These are phyloP conservation scores for Leccinum uliginosum DNA, from an alignment of 768 basidiomycete species.

Conservation along the genomic window DNA sequence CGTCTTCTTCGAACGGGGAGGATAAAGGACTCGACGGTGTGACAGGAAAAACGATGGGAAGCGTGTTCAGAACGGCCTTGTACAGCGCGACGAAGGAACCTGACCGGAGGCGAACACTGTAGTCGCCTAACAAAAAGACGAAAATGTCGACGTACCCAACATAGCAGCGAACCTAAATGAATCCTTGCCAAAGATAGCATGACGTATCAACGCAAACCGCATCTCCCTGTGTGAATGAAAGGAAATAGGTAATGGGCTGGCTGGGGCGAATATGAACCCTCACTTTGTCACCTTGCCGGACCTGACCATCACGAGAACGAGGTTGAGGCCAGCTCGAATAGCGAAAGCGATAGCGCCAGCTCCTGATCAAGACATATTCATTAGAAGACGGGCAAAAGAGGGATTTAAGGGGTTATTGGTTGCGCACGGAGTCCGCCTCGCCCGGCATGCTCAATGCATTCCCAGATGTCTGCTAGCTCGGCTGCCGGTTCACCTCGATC, in stretches of 20 bases:
- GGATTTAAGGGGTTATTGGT: not conserved
- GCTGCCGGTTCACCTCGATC: slow-evolving; percentile 73
- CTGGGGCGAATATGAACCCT: slow-evolving; percentile 11
- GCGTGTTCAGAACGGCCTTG: slow-evolving; percentile 71
- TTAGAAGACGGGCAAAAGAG: not conserved
- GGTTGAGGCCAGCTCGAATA: slow-evolving; percentile 78
- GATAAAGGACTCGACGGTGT: slow-evolving; percentile 17
- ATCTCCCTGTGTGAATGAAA: slow-evolving; percentile 43
- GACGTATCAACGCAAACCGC: slow-evolving; percentile 64
- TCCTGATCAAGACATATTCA: slow-evolving; percentile 41
- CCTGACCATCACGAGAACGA: slow-evolving; percentile 72
- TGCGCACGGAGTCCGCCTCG: slow-evolving; percentile 68
- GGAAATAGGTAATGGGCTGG: not conserved
- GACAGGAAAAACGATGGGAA: slow-evolving; percentile 65
- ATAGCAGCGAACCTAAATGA: slow-evolving; percentile 83
- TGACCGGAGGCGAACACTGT: slow-evolving; percentile 25
- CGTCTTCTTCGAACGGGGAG: slow-evolving; percentile 31
- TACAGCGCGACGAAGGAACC: slow-evolving; percentile 76
- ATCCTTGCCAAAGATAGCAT: slow-evolving; percentile 81
- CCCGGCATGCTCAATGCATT: slow-evolving; percentile 67
- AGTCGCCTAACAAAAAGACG: not conserved
- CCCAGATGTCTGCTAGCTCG: slow-evolving; percentile 57
- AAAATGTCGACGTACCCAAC: slow-evolving; percentile 51
- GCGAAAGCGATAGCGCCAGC: slow-evolving; percentile 77
- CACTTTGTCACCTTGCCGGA: slow-evolving; percentile 66